phyloP scores from a whole-genome alignment of 768 basidiomycete species.

The Dacryopinax spathularia region DNA sequence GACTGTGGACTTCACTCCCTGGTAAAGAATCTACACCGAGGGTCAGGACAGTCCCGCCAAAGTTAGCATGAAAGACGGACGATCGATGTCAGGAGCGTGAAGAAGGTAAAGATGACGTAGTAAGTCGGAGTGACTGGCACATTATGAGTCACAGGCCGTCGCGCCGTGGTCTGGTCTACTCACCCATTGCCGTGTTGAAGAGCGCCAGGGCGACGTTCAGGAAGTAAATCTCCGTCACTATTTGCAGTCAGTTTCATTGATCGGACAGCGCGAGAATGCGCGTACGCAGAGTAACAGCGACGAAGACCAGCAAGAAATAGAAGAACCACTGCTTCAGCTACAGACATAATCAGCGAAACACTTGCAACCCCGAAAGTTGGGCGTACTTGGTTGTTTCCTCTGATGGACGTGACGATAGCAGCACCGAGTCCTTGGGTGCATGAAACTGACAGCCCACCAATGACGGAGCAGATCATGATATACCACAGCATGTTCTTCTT shows the following conservation, averaged over 20 bases:
- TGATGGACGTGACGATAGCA: slow-evolving; percentile 67
- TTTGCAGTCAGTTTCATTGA: slow-evolving; percentile 8
- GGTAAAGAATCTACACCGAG: slow-evolving; percentile 55
- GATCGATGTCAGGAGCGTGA: slow-evolving; percentile 26
- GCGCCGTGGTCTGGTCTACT: background rate
- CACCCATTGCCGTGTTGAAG: slow-evolving; percentile 51
- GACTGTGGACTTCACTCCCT: slow-evolving; percentile 68
- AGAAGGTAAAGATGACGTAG: slow-evolving; percentile 30
- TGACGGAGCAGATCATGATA: slow-evolving; percentile 87
- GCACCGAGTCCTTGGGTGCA: slow-evolving; percentile 89
- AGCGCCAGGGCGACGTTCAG: slow-evolving; percentile 90
- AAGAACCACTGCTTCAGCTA: slow-evolving; percentile 89
- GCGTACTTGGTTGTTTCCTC: slow-evolving; percentile 64
- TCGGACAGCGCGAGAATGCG: background rate
- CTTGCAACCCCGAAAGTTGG: background rate
- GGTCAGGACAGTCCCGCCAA: background rate
- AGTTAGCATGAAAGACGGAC: background rate
- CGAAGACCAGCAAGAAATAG: slow-evolving; percentile 75
- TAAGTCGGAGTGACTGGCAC: slow-evolving; percentile 23
- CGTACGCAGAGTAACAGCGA: slow-evolving; percentile 65
- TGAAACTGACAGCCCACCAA: slow-evolving; percentile 87
- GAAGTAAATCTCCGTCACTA: slow-evolving; percentile 86
- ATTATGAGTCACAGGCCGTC: background rate
- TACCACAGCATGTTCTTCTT: slow-evolving; percentile 92
- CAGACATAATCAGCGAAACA: background rate